Evolutionary conservation across 768 basidiomycete species (phyloP), one percentile per base, ranked within the genome.

Genomic region (Suillus fuscotomentosus): DNA sequence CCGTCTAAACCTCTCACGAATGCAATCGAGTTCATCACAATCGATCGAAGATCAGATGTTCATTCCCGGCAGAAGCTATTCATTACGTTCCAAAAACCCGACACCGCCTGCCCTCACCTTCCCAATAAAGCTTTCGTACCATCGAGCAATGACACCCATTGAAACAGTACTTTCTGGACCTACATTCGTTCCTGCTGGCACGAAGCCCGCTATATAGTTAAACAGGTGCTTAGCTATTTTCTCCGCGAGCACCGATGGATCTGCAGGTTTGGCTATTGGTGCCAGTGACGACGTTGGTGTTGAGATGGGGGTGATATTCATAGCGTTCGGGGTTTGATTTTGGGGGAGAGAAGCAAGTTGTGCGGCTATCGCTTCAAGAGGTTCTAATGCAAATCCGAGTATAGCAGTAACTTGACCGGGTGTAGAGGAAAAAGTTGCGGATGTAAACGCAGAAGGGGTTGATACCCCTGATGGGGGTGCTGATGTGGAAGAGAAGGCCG

Each of bases 351-450:
- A 67, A 17, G 81, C 79, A 39, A 91, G 75, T 68, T 95, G 88
- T 0, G 80, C 72, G 47, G 84, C 79, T 61, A 95, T 88, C 27
- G 82, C 75, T 0, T 80, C 68, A 9, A 95, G 78, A 8, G 92
- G 91, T 75, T 95, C 94, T 73, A 95, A 84, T 14, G 92, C 82
- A 63, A 96, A 79, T 1, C 94, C 94, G 8, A 95, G 84, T 63
- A 90, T 82, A 31, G 91, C 91, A 0, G 86, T 89, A 36, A 90
- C 86, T 53, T 85, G 85, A 3, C 78, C 75, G 51, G 76, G 71
- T 5, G 76, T 72, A 27, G 74, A 65, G 9, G 76, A 71, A n/a
- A 77, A 72, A 50, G 77, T 50, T 9, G 69, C 67, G 22, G 67
- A 64, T 9, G 75, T 68, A 57, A 75, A 78, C n/a, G 76, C 77